These are phyloP conservation scores for Mollisiaceae sp. DNA, from an alignment of 2,329 filamentous ascomycete genomes.

Conservation along the genomic window DNA sequence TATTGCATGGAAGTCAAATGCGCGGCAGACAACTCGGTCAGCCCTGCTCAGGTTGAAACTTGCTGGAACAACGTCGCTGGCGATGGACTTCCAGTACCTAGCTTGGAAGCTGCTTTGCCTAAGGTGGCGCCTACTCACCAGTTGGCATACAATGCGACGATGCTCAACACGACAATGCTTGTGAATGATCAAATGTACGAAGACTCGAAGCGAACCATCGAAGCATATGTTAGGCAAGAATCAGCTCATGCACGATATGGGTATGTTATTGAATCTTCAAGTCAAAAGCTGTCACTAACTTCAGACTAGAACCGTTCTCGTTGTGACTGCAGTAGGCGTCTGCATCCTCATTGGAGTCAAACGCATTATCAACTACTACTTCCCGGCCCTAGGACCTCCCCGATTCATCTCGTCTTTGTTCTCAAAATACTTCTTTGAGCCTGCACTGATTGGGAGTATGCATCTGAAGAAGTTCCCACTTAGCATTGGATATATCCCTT, in stretches of 20 bases:
- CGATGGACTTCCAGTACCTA: constrained; percentile 1
- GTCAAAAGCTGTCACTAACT: neutral
- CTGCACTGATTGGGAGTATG: constrained; percentile 42
- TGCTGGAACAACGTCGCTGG: constrained; percentile 33
- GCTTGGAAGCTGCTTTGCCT: neutral
- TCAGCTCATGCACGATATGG: constrained; percentile 6
- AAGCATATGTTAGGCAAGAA: constrained; percentile 8
- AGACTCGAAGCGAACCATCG: neutral
- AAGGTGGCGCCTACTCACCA: neutral
- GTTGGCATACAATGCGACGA: constrained; percentile 10
- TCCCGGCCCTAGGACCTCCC: neutral
- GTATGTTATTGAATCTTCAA: neutral
- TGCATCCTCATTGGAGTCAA: constrained; percentile 6
- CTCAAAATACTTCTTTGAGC: constrained; percentile 34
- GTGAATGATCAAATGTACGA: constrained; percentile 23
- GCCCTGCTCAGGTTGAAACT: constrained; percentile 31
- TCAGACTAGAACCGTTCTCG: neutral
- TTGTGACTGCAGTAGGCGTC: neutral
- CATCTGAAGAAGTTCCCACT: constrained; percentile 43
- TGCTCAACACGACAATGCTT: constrained; percentile 1
- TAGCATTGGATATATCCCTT: constrained; percentile 46
- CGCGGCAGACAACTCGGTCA: constrained; percentile 21
- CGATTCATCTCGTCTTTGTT: constrained; percentile 4
- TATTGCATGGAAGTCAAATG: constrained; percentile 41
- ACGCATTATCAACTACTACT: neutral